A percentile compares a stretch with the other conserved stretches of the same genome.
These are phyloP conservation scores for Globisporangium splendens DNA, from an alignment of 352 stramenopile genomes.

Conservation along the genomic window DNA sequence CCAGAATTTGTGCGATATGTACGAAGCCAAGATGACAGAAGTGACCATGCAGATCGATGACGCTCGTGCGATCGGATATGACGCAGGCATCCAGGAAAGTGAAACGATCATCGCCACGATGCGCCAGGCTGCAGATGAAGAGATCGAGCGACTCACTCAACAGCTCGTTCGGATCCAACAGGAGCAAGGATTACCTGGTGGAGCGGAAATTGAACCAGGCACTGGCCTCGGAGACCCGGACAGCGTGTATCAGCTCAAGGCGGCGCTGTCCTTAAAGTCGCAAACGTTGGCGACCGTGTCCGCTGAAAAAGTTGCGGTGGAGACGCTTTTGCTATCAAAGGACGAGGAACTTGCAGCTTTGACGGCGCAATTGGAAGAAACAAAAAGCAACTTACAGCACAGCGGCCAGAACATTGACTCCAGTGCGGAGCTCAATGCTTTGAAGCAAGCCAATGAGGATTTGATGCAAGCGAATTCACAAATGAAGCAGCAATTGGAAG, in stretches of 20 bases:
- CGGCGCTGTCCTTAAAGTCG: slow-evolving; percentile 11
- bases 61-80: slow-evolving; percentile 57
- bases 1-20: slow-evolving; percentile 62
- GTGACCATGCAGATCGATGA: slow-evolving; percentile 76
- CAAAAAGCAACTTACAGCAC: background rate
- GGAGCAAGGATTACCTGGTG: background rate
- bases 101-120: slow-evolving; percentile 66
- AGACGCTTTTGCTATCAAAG: slow-evolving; percentile 7
- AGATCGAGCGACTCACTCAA: slow-evolving; percentile 21
- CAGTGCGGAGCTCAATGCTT: background rate
- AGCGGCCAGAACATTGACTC: background rate
- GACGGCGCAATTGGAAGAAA: slow-evolving; percentile 2
- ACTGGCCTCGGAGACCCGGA: background rate
- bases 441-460: background rate
- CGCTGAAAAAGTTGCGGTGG: slow-evolving; percentile 6
- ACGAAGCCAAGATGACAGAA: slow-evolving; percentile 69
- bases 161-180: slow-evolving; percentile 22
- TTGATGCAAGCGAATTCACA: background rate
- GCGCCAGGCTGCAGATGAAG: slow-evolving; percentile 37
- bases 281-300: slow-evolving; percentile 6
- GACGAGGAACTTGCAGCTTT: slow-evolving; percentile 2
- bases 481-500: background rate
- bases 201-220: background rate
- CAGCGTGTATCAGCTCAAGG: slow-evolving; percentile 12
- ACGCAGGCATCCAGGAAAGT: slow-evolving; percentile 76